Conservation (phyloP, 108 stramenopile genomes). For the Cylindrotheca closterium region DNA sequence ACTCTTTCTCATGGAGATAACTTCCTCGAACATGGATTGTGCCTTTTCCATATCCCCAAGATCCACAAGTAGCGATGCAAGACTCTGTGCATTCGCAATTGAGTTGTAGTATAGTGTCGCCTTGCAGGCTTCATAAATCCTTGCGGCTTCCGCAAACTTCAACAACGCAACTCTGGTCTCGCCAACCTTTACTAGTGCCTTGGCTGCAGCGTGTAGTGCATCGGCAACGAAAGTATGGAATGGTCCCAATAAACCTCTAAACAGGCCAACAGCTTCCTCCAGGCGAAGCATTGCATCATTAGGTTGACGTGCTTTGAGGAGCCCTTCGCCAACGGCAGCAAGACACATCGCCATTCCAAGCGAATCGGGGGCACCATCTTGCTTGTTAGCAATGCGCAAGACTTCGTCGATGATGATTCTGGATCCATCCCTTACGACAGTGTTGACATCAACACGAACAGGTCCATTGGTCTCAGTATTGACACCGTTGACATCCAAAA, state of each 20-base stretch:
- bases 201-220: slow-evolving; percentile 72
- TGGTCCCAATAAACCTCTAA: slow-evolving; percentile 64
- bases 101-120: slow-evolving; percentile 78
- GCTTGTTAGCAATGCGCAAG: slow-evolving; percentile 41
- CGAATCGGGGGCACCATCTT: slow-evolving; percentile 49
- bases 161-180: slow-evolving; percentile 74
- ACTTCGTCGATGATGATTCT: slow-evolving; percentile 72
- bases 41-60: slow-evolving; percentile 82
- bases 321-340: slow-evolving; percentile 80
- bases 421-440: slow-evolving; percentile 69
- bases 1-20: slow-evolving; percentile 69
- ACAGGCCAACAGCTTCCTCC: slow-evolving; percentile 75
- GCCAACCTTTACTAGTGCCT: slow-evolving; percentile 70
- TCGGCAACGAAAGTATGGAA: slow-evolving; percentile 66
- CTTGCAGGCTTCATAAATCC: slow-evolving; percentile 82
- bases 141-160: slow-evolving; percentile 79
- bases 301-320: slow-evolving; percentile 73
- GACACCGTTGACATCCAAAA: not conserved
- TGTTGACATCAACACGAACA: slow-evolving; percentile 56
- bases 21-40: slow-evolving; percentile 79
- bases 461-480: not conserved
- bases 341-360: slow-evolving; percentile 78
- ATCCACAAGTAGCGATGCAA: slow-evolving; percentile 77
- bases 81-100: slow-evolving; percentile 77
- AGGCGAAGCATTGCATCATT: slow-evolving; percentile 75